Conservation (phyloP, 306 rosid genomes). For the Gastrolobium bilobum region DNA sequence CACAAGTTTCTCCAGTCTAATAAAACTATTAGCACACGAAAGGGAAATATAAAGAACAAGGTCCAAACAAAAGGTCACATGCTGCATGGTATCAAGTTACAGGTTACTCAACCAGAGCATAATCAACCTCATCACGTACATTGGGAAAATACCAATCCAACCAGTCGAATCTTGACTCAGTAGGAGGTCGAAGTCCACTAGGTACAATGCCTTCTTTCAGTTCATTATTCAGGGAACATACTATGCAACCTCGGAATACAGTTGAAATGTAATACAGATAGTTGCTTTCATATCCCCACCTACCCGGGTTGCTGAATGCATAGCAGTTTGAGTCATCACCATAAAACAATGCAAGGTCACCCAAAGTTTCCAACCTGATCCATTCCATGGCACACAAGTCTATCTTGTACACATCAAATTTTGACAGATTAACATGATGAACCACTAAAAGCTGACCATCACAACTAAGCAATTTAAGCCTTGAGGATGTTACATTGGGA, state of each 20-base stretch:
- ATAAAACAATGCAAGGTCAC: conserved; percentile 31
- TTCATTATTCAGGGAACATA: background rate
- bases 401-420: conserved; percentile 13
- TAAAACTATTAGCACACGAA: background rate
- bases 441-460: conserved; percentile 36
- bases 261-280: conserved; percentile 8
- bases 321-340: background rate
- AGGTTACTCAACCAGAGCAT: conserved; percentile 7
- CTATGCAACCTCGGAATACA: background rate
- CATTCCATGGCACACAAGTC: conserved; percentile 19
- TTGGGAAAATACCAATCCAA: conserved; percentile 41
- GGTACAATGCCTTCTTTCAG: fast-evolving
- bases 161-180: background rate
- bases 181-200: background rate
- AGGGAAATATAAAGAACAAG: background rate
- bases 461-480: conserved; percentile 12
- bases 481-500: background rate
- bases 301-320: conserved; percentile 29
- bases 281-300: conserved; percentile 26
- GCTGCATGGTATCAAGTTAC: background rate
- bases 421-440: background rate
- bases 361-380: conserved; percentile 17
- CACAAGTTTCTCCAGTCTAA: background rate
- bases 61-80: background rate
- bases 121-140: conserved; percentile 38